Evolutionary conservation across 768 basidiomycete genomes (phyloP).

Genomic region (Hygrocybe coccinea): DNA sequence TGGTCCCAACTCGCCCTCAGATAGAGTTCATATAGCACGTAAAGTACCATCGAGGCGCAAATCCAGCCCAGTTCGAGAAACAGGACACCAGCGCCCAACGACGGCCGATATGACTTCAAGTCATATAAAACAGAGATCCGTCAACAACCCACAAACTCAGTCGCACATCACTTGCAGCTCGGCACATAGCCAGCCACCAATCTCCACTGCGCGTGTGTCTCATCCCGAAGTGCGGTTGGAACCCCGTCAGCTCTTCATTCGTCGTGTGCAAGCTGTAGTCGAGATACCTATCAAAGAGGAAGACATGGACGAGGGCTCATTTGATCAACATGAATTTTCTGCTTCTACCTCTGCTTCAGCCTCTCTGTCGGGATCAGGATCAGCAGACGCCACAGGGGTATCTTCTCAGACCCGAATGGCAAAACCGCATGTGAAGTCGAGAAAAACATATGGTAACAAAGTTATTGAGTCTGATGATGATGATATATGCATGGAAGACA

Average conservation of each 20-base stretch:
- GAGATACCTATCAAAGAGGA: conserved; percentile 54
- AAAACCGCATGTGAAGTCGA: background rate
- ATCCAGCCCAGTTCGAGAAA: background rate
- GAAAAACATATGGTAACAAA: background rate
- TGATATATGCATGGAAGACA: conserved; percentile 3
- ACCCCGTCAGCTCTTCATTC: conserved; percentile 41
- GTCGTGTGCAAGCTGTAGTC: conserved; percentile 63
- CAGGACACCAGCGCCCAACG: background rate
- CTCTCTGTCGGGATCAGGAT: background rate
- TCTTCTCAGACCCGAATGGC: conserved; percentile 5
- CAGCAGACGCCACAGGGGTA: background rate
- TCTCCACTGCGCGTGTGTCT: background rate
- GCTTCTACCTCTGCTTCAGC: background rate
- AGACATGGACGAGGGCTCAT: conserved; percentile 39
- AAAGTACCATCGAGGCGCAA: conserved; percentile 5
- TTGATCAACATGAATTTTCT: background rate
- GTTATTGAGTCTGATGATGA: conserved; percentile 6
- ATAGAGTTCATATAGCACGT: background rate
- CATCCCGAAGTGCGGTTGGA: conserved; percentile 2
- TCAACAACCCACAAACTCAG: background rate
- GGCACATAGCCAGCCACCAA: background rate
- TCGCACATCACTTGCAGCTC: background rate
- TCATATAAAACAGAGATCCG: background rate
- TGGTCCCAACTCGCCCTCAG: conserved; percentile 23
- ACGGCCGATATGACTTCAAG: background rate